Evolutionary conservation across 2,329 filamentous ascomycete genomes (phyloP).

Genomic region (Nothophaeocryptopus gaeumannii): DNA sequence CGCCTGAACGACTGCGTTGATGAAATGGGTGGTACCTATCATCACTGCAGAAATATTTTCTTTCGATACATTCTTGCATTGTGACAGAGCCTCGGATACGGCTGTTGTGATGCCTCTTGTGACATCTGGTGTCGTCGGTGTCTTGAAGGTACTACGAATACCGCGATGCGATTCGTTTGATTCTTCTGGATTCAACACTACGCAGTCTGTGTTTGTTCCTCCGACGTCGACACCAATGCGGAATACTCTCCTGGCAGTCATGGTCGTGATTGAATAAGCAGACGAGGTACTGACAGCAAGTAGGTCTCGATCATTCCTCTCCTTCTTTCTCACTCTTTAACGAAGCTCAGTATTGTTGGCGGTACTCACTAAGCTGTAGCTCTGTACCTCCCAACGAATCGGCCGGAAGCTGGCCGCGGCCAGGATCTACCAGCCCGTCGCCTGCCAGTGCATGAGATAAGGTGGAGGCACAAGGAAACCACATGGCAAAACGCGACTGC

Average conservation of each 20-base stretch:
- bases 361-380: no score
- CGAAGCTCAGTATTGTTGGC: no score
- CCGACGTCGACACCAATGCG: slow-evolving; percentile 2
- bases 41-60: slow-evolving; percentile 2
- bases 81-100: not conserved
- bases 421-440: no score
- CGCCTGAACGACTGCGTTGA: slow-evolving; percentile 3
- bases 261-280: not conserved
- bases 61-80: not conserved
- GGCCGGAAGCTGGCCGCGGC: no score
- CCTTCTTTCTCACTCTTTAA: no score
- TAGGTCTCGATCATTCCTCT: no score
- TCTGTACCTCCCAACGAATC: no score
- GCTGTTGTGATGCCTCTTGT: slow-evolving; percentile 2
- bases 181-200: slow-evolving; percentile 2
- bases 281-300: no score
- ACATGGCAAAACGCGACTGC: no score
- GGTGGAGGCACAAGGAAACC: no score
- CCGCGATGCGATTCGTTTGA: not conserved
- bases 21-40: slow-evolving; percentile 4
- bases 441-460: no score
- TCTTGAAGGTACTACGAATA: slow-evolving; percentile 2
- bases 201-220: slow-evolving; percentile 1
- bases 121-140: slow-evolving; percentile 1
- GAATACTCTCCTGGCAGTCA: not conserved